Evolutionary conservation across 2,329 filamentous ascomycete species (phyloP).

Genomic region (Fusarium ramigenum): DNA sequence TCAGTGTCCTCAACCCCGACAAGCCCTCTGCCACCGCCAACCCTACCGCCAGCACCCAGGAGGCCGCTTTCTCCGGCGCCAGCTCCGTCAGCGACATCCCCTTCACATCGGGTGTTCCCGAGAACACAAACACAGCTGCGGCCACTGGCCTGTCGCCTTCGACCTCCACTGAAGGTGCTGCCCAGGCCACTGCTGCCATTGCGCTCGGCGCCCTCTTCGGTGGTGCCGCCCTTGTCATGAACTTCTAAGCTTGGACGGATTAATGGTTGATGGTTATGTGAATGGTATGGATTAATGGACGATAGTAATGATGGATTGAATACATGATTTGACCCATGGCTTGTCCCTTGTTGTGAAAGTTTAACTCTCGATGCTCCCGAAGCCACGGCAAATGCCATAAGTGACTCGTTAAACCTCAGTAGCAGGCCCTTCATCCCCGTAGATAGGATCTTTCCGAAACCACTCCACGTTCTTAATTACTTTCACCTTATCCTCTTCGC

Average conservation of each 20-base stretch:
- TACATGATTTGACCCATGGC: background rate
- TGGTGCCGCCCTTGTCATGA: constrained; percentile 36
- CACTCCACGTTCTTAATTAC: constrained; percentile 14
- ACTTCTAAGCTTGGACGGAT: constrained; percentile 5
- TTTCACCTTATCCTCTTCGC: constrained; percentile 45
- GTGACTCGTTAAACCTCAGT: background rate
- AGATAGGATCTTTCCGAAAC: constrained; percentile 32
- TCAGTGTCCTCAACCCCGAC: constrained; percentile 57
- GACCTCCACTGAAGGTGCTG: constrained; percentile 29
- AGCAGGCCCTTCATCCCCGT: constrained; percentile 23
- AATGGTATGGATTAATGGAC: background rate
- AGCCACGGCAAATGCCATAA: background rate
- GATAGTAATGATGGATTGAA: constrained; percentile 1
- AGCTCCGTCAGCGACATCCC: constrained; percentile 57
- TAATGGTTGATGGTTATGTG: background rate
- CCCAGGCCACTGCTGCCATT: constrained; percentile 39
- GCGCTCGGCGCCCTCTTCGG: constrained; percentile 39
- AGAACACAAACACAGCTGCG: constrained; percentile 5
- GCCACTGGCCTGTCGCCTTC: constrained; percentile 29
- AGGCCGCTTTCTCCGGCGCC: constrained; percentile 63
- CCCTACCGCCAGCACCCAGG: constrained; percentile 49
- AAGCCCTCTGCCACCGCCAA: constrained; percentile 48
- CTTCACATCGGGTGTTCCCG: constrained; percentile 62
- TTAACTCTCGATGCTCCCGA: background rate
- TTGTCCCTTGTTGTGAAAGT: background rate